Conservation (phyloP, 1,139 yeast species). For the Diutina mesorugosa region DNA sequence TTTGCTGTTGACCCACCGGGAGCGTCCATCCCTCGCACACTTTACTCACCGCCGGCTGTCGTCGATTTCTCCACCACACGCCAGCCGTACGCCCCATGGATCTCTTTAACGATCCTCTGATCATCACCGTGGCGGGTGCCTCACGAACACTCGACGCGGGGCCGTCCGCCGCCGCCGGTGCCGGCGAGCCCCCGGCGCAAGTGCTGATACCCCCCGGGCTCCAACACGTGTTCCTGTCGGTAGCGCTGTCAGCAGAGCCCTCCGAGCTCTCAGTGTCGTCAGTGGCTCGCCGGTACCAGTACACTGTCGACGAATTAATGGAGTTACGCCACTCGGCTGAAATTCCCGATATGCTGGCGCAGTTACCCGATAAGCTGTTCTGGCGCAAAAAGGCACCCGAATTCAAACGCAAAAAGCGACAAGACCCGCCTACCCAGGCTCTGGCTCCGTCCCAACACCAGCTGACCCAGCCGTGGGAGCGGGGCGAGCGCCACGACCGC, state of each 20-base stretch:
- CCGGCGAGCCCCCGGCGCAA: slow-evolving; percentile 4
- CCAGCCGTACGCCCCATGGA: neutral
- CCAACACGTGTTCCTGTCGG: slow-evolving; percentile 6
- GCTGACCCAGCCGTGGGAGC: slow-evolving; percentile 7
- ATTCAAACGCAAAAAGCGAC: slow-evolving; percentile 3
- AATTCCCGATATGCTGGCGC: slow-evolving; percentile 12
- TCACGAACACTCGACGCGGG: neutral
- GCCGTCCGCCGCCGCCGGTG: neutral
- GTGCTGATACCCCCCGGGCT: slow-evolving; percentile 3
- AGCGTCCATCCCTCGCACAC: no score
- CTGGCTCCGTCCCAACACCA: slow-evolving; percentile 7
- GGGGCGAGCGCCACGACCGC: slow-evolving; percentile 20
- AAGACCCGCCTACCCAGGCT: slow-evolving; percentile 7
- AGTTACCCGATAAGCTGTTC: slow-evolving; percentile 29
- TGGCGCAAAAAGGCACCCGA: slow-evolving; percentile 15
- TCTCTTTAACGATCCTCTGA: slow-evolving; percentile 1
- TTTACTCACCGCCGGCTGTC: no score
- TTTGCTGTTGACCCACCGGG: no score
- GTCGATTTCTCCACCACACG: no score
- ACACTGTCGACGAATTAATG: slow-evolving; percentile 24
- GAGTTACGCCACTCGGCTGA: slow-evolving; percentile 24
- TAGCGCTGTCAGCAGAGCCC: slow-evolving; percentile 5
- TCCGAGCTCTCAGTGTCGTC: slow-evolving; percentile 6
- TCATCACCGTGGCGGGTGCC: neutral
- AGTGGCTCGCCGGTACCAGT: slow-evolving; percentile 6